Conservation (phyloP, 306 rosid genomes). For the Fragaria ananassa region DNA sequence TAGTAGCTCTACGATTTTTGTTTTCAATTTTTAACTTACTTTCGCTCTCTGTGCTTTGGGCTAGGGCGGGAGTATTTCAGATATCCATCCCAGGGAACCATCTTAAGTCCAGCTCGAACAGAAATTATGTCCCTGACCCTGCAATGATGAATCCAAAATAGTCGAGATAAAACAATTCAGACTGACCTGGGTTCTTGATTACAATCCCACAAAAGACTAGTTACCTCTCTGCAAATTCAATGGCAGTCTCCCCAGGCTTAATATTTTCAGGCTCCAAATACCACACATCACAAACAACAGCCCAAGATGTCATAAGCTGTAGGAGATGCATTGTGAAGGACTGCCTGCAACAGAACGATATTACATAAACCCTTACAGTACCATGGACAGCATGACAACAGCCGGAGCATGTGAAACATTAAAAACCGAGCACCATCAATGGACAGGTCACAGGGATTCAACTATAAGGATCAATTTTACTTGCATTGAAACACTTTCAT, state of each 20-base stretch:
- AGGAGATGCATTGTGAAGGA: conserved; percentile 91
- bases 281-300: conserved; percentile 99
- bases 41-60: conserved; percentile 80
- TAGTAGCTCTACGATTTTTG: neutral
- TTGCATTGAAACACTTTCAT: neutral
- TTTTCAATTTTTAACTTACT: conserved; percentile 32
- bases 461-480: neutral
- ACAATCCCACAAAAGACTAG: conserved; percentile 5
- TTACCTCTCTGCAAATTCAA: conserved; percentile 95
- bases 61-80: conserved; percentile 94
- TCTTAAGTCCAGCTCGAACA: conserved; percentile 83
- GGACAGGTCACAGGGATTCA: neutral
- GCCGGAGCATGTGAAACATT: neutral
- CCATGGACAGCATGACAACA: conserved; percentile 2
- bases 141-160: conserved; percentile 19
- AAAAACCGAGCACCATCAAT: neutral
- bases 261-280: conserved; percentile 88
- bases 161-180: neutral
- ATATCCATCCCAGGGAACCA: conserved; percentile 98
- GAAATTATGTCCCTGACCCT: conserved; percentile 92
- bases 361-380: neutral
- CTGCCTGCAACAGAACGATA: conserved; percentile 57
- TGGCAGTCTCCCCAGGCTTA: conserved; percentile 85
- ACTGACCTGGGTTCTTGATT: neutral
- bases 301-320: conserved; percentile 99